Conservation (phyloP, 495 filamentous ascomycete genomes). For the Platismatia glauca region DNA sequence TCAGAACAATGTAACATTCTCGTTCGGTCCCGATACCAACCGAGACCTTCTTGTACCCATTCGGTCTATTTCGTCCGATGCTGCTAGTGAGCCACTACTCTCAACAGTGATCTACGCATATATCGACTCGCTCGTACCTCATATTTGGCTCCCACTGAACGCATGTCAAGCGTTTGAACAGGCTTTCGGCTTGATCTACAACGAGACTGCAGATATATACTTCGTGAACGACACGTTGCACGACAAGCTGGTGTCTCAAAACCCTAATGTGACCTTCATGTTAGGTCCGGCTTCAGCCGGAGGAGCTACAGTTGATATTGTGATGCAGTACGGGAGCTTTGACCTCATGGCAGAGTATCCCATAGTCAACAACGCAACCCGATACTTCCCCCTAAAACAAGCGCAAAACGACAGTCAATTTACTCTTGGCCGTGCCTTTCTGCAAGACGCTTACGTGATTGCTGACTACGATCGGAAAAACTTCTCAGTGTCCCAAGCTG, state of each 20-base stretch:
- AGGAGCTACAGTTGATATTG: conserved; percentile 34
- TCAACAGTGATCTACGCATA: conserved; percentile 23
- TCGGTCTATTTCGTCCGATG: conserved; percentile 29
- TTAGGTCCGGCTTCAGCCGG: conserved; percentile 33
- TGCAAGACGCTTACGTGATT: conserved; percentile 41
- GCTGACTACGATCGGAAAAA: conserved; percentile 16
- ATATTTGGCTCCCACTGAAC: conserved; percentile 45
- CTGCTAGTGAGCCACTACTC: background rate
- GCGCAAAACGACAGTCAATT: conserved; percentile 41
- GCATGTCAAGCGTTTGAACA: conserved; percentile 44
- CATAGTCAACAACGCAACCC: conserved; percentile 26
- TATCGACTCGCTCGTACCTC: conserved; percentile 46
- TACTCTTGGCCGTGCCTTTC: conserved; percentile 44
- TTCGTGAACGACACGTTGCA: conserved; percentile 42
- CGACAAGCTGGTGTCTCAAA: conserved; percentile 31
- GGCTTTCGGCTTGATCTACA: conserved; percentile 41
- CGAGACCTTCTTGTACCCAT: conserved; percentile 42
- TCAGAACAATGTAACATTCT: conserved; percentile 40
- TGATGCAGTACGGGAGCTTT: conserved; percentile 43
- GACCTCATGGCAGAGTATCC: conserved; percentile 37
- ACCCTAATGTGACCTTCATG: conserved; percentile 42
- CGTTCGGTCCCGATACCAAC: conserved; percentile 39
- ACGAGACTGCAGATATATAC: conserved; percentile 38
- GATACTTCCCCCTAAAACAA: conserved; percentile 45
- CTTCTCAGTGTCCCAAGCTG: conserved; percentile 20